Conservation (phyloP, 78 protist species). For the Dictyostelium citrinum region DNA sequence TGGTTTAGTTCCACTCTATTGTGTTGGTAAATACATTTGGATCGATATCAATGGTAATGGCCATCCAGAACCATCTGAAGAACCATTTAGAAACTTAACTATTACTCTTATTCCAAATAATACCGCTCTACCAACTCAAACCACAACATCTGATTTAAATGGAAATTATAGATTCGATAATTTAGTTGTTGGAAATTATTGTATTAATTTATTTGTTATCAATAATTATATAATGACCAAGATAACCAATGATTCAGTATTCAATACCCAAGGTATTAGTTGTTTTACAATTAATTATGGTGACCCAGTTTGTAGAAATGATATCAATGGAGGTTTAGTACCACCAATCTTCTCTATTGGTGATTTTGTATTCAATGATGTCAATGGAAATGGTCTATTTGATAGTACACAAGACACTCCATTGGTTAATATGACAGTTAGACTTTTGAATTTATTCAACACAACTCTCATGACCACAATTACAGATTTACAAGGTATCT, state of each 20-base stretch:
- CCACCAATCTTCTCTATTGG: slow-evolving; percentile 48
- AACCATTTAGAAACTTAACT: neutral
- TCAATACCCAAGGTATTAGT: neutral
- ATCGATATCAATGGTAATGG: slow-evolving; percentile 6
- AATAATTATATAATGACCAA: neutral
- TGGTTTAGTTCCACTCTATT: slow-evolving; percentile 25
- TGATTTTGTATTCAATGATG: slow-evolving; percentile 19
- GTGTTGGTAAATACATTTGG: slow-evolving; percentile 3
- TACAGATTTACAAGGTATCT: neutral
- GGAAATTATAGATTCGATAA: slow-evolving; percentile 2
- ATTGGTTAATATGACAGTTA: neutral
- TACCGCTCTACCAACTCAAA: neutral
- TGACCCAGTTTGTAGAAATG: neutral
- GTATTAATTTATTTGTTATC: neutral
- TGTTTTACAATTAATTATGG: neutral
- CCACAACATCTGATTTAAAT: neutral
- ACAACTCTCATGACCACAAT: neutral
- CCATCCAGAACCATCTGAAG: neutral
- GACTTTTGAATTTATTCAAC: neutral
- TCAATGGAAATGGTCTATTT: slow-evolving; percentile 17
- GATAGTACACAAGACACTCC: neutral
- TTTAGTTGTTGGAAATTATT: slow-evolving; percentile 15
- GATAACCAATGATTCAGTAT: neutral
- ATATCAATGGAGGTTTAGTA: slow-evolving; percentile 15
- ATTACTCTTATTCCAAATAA: neutral